Conservation (phyloP, 1,284 basidiomycete genomes). For the Ustilago esculenta region DNA sequence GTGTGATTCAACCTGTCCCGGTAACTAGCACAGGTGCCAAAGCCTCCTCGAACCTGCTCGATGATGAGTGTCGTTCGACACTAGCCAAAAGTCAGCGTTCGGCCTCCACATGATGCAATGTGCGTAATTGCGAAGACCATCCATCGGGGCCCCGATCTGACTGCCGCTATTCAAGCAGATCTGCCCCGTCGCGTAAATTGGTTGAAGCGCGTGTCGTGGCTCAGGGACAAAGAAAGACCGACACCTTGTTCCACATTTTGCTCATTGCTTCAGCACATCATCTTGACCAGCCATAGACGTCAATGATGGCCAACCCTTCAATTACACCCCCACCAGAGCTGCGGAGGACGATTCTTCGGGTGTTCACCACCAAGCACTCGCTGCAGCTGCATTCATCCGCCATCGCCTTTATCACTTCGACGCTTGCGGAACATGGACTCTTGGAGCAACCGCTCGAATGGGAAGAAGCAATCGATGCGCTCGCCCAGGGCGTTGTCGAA, state of each 20-base stretch:
- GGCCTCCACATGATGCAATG: neutral
- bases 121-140: slow-evolving; percentile 1
- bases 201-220: slow-evolving; percentile 5
- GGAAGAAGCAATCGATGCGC: slow-evolving; percentile 64
- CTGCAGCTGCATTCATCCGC: slow-evolving; percentile 64
- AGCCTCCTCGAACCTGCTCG: neutral
- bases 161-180: neutral
- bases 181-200: slow-evolving; percentile 37
- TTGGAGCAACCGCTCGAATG: slow-evolving; percentile 49
- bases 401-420: slow-evolving; percentile 58
- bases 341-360: slow-evolving; percentile 55
- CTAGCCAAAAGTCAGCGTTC: neutral
- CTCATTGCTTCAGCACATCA: too few relatives aligned
- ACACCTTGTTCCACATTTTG: slow-evolving; percentile 19
- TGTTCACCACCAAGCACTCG: slow-evolving; percentile 62
- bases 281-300: neutral
- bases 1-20: too few relatives aligned
- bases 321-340: slow-evolving; percentile 48
- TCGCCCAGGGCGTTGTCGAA: slow-evolving; percentile 60
- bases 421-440: slow-evolving; percentile 58
- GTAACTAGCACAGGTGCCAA: too few relatives aligned
- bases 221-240: slow-evolving; percentile 18
- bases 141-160: neutral
- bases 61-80: slow-evolving; percentile 5
- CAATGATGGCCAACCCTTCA: neutral